These are phyloP conservation scores for Mucor saturninus DNA, from an alignment of 371 early-diverging fungal species.

Conservation along the genomic window DNA sequence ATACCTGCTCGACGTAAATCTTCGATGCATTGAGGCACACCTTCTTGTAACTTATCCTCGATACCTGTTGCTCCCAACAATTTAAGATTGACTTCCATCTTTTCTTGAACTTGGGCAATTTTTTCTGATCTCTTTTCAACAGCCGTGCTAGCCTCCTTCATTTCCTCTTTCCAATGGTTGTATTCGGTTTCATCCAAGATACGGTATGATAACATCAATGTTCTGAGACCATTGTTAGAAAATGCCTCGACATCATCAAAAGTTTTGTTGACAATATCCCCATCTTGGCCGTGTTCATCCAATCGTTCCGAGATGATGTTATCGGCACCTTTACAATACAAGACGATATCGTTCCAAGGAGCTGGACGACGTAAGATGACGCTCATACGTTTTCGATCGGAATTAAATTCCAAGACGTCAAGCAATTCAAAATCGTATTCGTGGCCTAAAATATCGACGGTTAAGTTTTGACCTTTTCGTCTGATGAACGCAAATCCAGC, in stretches of 20 bases:
- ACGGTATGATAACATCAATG: slow-evolving; percentile 86
- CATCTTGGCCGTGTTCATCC: slow-evolving; percentile 41
- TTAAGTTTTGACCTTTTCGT: slow-evolving; percentile 38
- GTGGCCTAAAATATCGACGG: slow-evolving; percentile 72
- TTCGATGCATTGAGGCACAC: slow-evolving; percentile 92
- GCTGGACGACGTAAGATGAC: slow-evolving; percentile 81
- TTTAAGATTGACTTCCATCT: slow-evolving; percentile 80
- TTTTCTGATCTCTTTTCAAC: slow-evolving; percentile 78
- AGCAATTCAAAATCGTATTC: slow-evolving; percentile 73
- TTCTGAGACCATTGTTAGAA: slow-evolving; percentile 87
- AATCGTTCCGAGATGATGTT: slow-evolving; percentile 87
- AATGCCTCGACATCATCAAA: slow-evolving; percentile 72
- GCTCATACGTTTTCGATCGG: slow-evolving; percentile 95
- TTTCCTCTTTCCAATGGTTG: slow-evolving; percentile 69
- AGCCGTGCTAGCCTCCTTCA: slow-evolving; percentile 71
- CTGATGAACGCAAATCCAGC: slow-evolving; percentile 83
- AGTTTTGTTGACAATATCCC: slow-evolving; percentile 54
- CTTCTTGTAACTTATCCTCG: slow-evolving; percentile 97
- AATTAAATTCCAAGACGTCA: slow-evolving; percentile 88
- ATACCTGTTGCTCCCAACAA: slow-evolving; percentile 97
- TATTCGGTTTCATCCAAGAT: slow-evolving; percentile 70
- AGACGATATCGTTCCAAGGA: slow-evolving; percentile 78
- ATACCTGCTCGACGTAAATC: slow-evolving; percentile 89
- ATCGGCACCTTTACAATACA: slow-evolving; percentile 98
- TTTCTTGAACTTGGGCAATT: slow-evolving; percentile 73